These are phyloP conservation scores for Cornus florida DNA, from an alignment of 148 eudicot genomes.

Conservation along the genomic window DNA sequence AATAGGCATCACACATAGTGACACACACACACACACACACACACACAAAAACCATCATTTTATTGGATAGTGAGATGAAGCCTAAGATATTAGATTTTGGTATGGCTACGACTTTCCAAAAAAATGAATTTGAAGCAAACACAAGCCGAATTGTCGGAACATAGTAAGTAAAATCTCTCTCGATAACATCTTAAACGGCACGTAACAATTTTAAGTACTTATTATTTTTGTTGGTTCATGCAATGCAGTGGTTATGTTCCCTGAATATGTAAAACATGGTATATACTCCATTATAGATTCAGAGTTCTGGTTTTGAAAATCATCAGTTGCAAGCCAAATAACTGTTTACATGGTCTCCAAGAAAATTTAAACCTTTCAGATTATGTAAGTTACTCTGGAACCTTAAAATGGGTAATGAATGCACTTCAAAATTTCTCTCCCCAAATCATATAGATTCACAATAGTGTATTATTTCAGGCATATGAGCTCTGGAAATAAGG, in stretches of 20 bases:
- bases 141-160: slow-evolving; percentile 41
- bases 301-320: slow-evolving; percentile 44
- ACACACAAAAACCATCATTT: too few relatives aligned
- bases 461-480: slow-evolving; percentile 25
- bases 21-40: too few relatives aligned
- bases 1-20: too few relatives aligned
- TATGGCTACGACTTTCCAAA: slow-evolving; percentile 42
- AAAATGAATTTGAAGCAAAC: slow-evolving; percentile 34
- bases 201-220: too few relatives aligned
- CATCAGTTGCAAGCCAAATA: slow-evolving; percentile 35
- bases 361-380: slow-evolving; percentile 28
- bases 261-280: slow-evolving; percentile 33
- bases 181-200: background rate
- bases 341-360: slow-evolving; percentile 17
- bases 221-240: background rate
- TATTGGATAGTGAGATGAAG: slow-evolving; percentile 28
- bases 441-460: background rate
- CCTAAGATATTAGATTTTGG: too few relatives aligned
- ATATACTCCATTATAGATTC: slow-evolving; percentile 43
- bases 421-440: background rate
- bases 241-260: slow-evolving; percentile 36
- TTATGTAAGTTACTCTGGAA: slow-evolving; percentile 26
- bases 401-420: too few relatives aligned
- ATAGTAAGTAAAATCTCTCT: slow-evolving; percentile 28
- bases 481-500: slow-evolving; percentile 33